These are phyloP conservation scores for Leishmania arabica DNA, from an alignment of 208 protist genomes.

Conservation along the genomic window DNA sequence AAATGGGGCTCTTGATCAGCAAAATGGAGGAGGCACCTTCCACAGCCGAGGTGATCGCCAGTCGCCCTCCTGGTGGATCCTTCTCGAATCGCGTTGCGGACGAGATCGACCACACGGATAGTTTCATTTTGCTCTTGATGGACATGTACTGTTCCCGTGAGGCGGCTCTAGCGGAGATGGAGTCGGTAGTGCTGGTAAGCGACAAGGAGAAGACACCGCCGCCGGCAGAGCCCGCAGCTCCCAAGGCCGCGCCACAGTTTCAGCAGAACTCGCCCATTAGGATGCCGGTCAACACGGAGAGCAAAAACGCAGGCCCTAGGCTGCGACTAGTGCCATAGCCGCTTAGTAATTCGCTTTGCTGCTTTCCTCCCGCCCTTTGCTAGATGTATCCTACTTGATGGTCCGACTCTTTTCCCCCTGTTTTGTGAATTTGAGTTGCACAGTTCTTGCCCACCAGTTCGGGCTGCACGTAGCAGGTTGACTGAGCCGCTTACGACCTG, in stretches of 20 bases:
- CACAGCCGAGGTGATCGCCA: conserved; percentile 77
- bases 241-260: conserved; percentile 19
- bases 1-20: conserved; percentile 62
- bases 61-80: conserved; percentile 27
- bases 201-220: conserved; percentile 14
- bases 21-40: conserved; percentile 73
- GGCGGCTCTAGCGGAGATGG: conserved; percentile 23
- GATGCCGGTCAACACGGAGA: conserved; percentile 44
- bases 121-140: conserved; percentile 81
- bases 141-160: conserved; percentile 81
- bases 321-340: conserved; percentile 14
- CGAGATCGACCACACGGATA: conserved; percentile 58
- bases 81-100: conserved; percentile 15
- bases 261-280: conserved; percentile 51
- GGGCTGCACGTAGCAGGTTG: not conserved
- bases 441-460: not conserved
- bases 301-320: conserved; percentile 8
- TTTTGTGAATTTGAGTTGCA: not conserved
- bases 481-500: not conserved
- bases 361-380: not conserved
- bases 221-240: conserved; percentile 2
- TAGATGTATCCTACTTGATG: conserved; percentile 6
- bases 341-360: not conserved
- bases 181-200: conserved; percentile 4
- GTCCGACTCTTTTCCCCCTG: conserved; percentile 1